A percentile compares a stretch with the other conserved stretches of the same genome.
Conservation (phyloP, 352 stramenopile species). For the Lagenidium giganteum region DNA sequence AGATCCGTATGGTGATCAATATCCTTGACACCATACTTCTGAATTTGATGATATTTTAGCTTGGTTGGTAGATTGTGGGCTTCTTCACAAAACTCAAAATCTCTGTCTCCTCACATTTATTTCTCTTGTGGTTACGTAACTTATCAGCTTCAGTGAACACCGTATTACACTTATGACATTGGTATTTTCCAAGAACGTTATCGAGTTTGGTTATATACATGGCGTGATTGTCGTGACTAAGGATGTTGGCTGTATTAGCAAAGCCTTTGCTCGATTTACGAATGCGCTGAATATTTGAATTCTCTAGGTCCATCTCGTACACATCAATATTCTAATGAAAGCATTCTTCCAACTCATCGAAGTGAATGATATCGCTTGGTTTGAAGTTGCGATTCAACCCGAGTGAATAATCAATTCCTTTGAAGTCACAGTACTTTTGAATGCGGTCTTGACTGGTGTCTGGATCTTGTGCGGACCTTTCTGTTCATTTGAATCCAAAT, state of each 20-base stretch:
- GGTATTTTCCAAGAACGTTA: slow-evolving; percentile 8
- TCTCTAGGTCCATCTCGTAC: slow-evolving; percentile 13
- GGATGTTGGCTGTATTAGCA: slow-evolving; percentile 16
- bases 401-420: slow-evolving; percentile 3
- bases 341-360: slow-evolving; percentile 15
- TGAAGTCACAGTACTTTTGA: slow-evolving; percentile 12
- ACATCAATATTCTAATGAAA: slow-evolving; percentile 14
- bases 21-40: slow-evolving; percentile 13
- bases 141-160: slow-evolving; percentile 11
- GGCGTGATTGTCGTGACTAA: slow-evolving; percentile 14
- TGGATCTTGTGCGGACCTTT: neutral
- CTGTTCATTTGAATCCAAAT: slow-evolving; percentile 13
- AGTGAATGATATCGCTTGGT: slow-evolving; percentile 15
- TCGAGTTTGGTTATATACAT: slow-evolving; percentile 18
- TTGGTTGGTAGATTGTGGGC: slow-evolving; percentile 10
- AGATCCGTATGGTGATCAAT: slow-evolving; percentile 16
- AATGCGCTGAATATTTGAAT: slow-evolving; percentile 2
- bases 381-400: slow-evolving; percentile 5
- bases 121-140: slow-evolving; percentile 14
- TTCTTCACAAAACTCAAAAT: slow-evolving; percentile 1
- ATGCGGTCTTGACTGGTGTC: slow-evolving; percentile 1
- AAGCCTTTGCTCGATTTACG: slow-evolving; percentile 2
- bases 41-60: slow-evolving; percentile 6
- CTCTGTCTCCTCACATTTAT: slow-evolving; percentile 10
- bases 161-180: slow-evolving; percentile 10